Evolutionary conservation across 2,329 filamentous ascomycete species (phyloP).

Genomic region (Pestalotiopsis sp.): DNA sequence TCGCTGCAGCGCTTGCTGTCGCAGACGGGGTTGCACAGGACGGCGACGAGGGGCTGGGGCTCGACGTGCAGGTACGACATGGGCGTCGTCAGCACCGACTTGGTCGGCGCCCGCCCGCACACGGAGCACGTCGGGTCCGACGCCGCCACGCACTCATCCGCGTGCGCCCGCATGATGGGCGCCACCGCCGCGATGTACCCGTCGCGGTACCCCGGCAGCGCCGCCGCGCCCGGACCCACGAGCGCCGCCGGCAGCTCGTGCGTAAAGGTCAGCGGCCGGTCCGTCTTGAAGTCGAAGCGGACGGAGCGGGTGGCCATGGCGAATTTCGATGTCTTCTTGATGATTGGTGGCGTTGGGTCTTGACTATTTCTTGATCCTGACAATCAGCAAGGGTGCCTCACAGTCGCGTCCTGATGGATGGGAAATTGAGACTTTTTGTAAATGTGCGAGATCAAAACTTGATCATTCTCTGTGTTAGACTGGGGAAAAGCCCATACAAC

Average conservation of each 20-base stretch:
- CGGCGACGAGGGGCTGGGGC: conserved; percentile 10
- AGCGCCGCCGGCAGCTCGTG: conserved; percentile 13
- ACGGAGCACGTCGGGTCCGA: conserved; percentile 3
- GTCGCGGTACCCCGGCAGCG: conserved; percentile 7
- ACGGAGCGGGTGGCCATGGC: conserved; percentile 13
- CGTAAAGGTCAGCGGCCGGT: conserved; percentile 5
- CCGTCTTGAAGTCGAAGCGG: conserved; percentile 13
- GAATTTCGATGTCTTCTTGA: too few species aligned
- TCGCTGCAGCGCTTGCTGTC: conserved; percentile 1
- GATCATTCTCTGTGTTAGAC: too few species aligned
- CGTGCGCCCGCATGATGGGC: conserved; percentile 14
- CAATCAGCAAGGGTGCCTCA: too few species aligned
- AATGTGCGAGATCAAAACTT: too few species aligned
- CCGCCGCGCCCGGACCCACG: not conserved
- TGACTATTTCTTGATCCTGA: too few species aligned
- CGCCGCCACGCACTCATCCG: conserved; percentile 12
- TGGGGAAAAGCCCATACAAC: too few species aligned
- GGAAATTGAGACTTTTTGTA: too few species aligned
- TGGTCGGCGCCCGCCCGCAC: conserved; percentile 7
- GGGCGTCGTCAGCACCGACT: conserved; percentile 13
- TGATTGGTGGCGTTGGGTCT: too few species aligned
- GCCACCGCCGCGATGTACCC: conserved; percentile 12
- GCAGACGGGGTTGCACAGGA: conserved; percentile 14
- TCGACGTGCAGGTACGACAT: conserved; percentile 16
- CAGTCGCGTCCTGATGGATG: too few species aligned